phyloP scores from a whole-genome alignment of 768 basidiomycete species.

The Mycena galopus region DNA sequence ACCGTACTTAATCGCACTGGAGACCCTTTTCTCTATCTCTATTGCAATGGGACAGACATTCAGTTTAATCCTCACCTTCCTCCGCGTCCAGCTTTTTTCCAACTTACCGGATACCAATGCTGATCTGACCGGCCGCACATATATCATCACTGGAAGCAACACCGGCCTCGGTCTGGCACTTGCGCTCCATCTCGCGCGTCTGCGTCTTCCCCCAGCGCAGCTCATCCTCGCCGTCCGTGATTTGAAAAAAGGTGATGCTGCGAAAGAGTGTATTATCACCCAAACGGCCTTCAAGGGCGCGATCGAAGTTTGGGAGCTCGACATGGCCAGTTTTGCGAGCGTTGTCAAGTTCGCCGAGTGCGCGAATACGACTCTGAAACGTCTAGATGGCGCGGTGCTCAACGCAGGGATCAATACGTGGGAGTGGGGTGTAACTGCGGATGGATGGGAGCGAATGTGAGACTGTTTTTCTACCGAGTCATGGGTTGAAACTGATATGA shows the following conservation, averaged over 20 bases:
- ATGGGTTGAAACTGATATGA: not conserved
- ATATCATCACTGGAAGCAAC: slow-evolving; percentile 54
- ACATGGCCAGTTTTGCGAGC: slow-evolving; percentile 25
- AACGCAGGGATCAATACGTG: slow-evolving; percentile 13
- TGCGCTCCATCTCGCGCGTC: slow-evolving; percentile 34
- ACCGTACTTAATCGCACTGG: too few species aligned
- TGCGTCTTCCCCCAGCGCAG: slow-evolving; percentile 16
- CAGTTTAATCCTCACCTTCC: slow-evolving; percentile 1
- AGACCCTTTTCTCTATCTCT: too few species aligned
- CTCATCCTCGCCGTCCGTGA: slow-evolving; percentile 29
- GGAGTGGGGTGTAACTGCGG: slow-evolving; percentile 8
- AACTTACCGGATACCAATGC: slow-evolving; percentile 6
- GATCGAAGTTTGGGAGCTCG: slow-evolving; percentile 30
- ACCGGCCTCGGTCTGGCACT: slow-evolving; percentile 57
- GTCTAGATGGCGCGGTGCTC: slow-evolving; percentile 30
- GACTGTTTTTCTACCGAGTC: not conserved
- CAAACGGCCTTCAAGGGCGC: slow-evolving; percentile 12
- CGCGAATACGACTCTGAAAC: slow-evolving; percentile 13
- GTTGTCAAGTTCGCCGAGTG: slow-evolving; percentile 25
- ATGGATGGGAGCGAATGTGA: slow-evolving; percentile 32
- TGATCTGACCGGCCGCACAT: slow-evolving; percentile 52
- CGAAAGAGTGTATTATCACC: slow-evolving; percentile 9
- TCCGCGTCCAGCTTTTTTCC: slow-evolving; percentile 20
- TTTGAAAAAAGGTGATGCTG: slow-evolving; percentile 22
- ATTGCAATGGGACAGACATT: slow-evolving; percentile 19